phyloP scores from a whole-genome alignment of 495 filamentous ascomycete genomes.

The Hypoxylon perforatum region DNA sequence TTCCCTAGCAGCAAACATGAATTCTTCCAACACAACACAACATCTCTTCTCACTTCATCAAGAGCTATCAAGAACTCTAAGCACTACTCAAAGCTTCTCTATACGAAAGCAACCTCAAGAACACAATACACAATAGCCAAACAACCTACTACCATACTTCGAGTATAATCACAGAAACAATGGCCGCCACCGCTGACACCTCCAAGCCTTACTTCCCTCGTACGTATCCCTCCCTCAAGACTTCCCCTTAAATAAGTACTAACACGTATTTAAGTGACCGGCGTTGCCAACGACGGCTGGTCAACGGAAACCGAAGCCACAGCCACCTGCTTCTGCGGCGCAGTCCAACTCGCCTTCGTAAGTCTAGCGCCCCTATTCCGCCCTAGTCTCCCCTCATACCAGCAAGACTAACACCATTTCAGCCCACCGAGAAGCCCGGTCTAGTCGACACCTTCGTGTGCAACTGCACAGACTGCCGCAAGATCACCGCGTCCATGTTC shows the following conservation, averaged over 20 bases:
- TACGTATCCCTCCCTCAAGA: no score
- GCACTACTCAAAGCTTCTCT: not conserved
- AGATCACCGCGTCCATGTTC: constrained; percentile 70
- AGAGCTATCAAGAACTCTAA: no score
- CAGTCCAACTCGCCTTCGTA: constrained; percentile 65
- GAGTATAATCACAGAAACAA: constrained; percentile 10
- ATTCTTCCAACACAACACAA: not conserved
- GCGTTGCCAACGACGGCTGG: constrained; percentile 1
- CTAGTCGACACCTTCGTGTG: constrained; percentile 64
- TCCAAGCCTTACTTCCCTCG: constrained; percentile 11
- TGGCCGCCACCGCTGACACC: constrained; percentile 33
- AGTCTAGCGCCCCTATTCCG: constrained; percentile 27
- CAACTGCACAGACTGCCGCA: constrained; percentile 68
- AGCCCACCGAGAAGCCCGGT: constrained; percentile 57
- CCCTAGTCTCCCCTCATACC: no score
- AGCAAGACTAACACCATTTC: constrained; percentile 9
- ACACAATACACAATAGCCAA: not conserved
- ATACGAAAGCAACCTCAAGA: not conserved
- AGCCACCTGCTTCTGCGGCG: constrained; percentile 53
- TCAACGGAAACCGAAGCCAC: not conserved
- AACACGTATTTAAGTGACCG: not conserved
- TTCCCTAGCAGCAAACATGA: no score
- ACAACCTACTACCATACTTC: no score
- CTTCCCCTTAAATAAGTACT: no score
- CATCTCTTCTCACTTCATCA: no score